These are phyloP conservation scores for Berberis vulgaris DNA, from an alignment of 164 flowering plant species.

Conservation along the genomic window DNA sequence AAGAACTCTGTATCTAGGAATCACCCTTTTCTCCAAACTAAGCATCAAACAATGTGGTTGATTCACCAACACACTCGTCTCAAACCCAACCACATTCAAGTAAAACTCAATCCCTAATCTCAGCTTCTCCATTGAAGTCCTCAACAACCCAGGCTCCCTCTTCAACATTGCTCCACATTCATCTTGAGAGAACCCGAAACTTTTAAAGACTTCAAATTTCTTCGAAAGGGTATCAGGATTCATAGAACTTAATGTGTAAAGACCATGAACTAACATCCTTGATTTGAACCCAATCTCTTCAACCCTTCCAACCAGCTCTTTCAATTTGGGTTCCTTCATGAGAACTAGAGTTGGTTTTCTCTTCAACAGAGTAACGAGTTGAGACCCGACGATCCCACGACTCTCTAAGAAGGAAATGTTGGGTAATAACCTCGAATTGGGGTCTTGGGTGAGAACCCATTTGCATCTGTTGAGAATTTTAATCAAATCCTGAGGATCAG, in stretches of 20 bases:
- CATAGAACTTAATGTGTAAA: slow-evolving; percentile 21
- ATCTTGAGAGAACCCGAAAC: slow-evolving; percentile 23
- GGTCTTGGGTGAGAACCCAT: slow-evolving; percentile 12
- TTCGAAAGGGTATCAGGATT: slow-evolving; percentile 20
- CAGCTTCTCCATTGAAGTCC: slow-evolving; percentile 31
- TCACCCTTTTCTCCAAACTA: slow-evolving; percentile 30
- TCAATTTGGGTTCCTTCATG: slow-evolving; percentile 12
- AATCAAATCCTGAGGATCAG: slow-evolving; percentile 11
- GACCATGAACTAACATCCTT: slow-evolving; percentile 37
- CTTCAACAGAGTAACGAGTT: slow-evolving; percentile 32
- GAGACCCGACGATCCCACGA: slow-evolving; percentile 38
- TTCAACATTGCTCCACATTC: slow-evolving; percentile 29
- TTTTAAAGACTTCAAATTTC: slow-evolving; percentile 24
- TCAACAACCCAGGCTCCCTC: slow-evolving; percentile 20
- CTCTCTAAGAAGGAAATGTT: slow-evolving; percentile 26
- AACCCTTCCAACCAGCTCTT: slow-evolving; percentile 17
- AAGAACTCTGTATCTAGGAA: slow-evolving; percentile 31
- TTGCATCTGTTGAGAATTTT: slow-evolving; percentile 18
- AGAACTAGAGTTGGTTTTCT: slow-evolving; percentile 29
- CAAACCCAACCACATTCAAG: slow-evolving; percentile 14
- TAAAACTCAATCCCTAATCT: slow-evolving; percentile 31
- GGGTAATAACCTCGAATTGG: slow-evolving; percentile 13
- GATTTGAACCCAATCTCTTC: slow-evolving; percentile 30
- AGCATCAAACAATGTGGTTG: slow-evolving; percentile 22
- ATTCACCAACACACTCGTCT: slow-evolving; percentile 14